Evolutionary conservation across 371 early-diverging fungal genomes (phyloP).

Genomic region (Caulochytrium protostelioides): DNA sequence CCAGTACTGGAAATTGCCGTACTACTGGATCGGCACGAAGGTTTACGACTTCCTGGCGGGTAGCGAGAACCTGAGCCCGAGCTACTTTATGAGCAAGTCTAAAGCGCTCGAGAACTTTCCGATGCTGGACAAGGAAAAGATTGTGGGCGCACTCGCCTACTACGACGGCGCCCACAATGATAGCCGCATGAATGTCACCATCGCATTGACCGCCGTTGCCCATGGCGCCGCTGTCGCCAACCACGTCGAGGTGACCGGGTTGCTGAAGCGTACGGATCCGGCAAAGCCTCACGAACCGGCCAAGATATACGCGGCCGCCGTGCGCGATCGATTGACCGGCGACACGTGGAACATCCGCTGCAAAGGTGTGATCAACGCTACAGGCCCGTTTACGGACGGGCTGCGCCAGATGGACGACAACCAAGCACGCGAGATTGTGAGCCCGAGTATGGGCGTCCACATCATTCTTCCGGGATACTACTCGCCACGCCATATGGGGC

Average conservation of each 20-base stretch:
- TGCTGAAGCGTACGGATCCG: constrained; percentile 41
- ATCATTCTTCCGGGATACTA: constrained; percentile 88
- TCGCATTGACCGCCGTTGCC: constrained; percentile 80
- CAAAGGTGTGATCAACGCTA: constrained; percentile 87
- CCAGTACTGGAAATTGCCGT: constrained; percentile 86
- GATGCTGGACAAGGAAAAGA: constrained; percentile 68
- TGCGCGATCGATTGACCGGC: constrained; percentile 72
- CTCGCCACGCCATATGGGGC: constrained; percentile 85
- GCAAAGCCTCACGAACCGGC: constrained; percentile 8
- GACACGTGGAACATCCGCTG: constrained; percentile 65
- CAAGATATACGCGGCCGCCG: constrained; percentile 52
- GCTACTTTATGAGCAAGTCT: constrained; percentile 63
- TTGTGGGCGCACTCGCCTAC: constrained; percentile 91
- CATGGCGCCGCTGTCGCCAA: constrained; percentile 91
- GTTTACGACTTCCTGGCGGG: constrained; percentile 90
- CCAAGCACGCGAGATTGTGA: constrained; percentile 54
- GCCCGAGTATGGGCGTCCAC: constrained; percentile 91
- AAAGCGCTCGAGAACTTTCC: constrained; percentile 88
- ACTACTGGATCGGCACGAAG: constrained; percentile 92
- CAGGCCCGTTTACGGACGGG: constrained; percentile 58
- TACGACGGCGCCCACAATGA: constrained; percentile 98
- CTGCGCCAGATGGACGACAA: constrained; percentile 68
- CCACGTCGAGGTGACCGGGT: constrained; percentile 70
- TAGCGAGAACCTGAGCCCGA: constrained; percentile 53
- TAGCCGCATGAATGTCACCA: constrained; percentile 89